Evolutionary conservation across 2,329 filamentous ascomycete genomes (phyloP).

Genomic region (Xylariomycetidae sp.): DNA sequence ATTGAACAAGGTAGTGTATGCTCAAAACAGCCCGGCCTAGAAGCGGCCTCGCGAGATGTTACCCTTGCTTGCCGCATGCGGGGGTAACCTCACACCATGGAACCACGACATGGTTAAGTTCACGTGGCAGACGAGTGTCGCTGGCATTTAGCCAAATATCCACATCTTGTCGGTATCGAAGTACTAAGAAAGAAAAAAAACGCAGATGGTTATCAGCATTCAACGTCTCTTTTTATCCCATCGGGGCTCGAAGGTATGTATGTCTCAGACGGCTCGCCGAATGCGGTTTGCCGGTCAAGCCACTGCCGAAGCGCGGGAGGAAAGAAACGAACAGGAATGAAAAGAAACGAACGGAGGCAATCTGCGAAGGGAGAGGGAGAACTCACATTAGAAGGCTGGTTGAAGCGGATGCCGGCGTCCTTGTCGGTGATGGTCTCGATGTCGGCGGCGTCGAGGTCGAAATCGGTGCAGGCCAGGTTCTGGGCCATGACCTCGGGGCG

Average conservation of each 20-base stretch:
- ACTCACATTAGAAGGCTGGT: conserved; percentile 68
- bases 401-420: conserved; percentile 67
- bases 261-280: too few species aligned
- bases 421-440: conserved; percentile 62
- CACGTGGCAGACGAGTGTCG: too few species aligned
- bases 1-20: too few species aligned
- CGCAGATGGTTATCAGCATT: conserved; percentile 4
- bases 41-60: too few species aligned
- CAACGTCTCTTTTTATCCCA: background rate
- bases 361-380: too few species aligned
- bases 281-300: too few species aligned
- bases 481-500: conserved; percentile 48
- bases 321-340: conserved; percentile 4
- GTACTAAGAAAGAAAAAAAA: conserved; percentile 36
- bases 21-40: too few species aligned
- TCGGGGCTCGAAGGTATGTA: background rate
- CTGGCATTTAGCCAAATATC: conserved; percentile 47
- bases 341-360: too few species aligned
- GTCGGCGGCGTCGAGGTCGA: conserved; percentile 62
- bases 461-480: conserved; percentile 64
- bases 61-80: too few species aligned
- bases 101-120: too few species aligned
- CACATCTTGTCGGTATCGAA: conserved; percentile 52
- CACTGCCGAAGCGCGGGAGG: background rate
- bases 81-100: too few species aligned